Evolutionary conservation across 208 protist species (phyloP).

Genomic region (Leishmania gerbilli): DNA sequence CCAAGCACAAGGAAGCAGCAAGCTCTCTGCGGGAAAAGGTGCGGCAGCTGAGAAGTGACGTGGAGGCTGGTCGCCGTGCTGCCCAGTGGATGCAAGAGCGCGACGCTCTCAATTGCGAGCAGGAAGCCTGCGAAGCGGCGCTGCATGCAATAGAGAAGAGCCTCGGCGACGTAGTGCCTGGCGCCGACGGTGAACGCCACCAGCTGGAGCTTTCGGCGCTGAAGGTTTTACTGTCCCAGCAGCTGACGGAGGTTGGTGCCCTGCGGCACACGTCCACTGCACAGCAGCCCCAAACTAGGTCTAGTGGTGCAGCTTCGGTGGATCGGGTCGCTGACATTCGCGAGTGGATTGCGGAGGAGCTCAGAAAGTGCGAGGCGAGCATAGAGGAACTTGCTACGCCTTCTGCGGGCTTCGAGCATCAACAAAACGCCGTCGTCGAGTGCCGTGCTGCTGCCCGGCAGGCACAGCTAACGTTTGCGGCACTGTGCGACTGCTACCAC

Average conservation of each 20-base stretch:
- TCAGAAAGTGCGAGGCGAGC: neutral
- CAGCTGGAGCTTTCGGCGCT: conserved; percentile 14
- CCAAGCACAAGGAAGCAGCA: conserved; percentile 25
- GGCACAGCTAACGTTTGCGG: neutral
- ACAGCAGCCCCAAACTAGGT: neutral
- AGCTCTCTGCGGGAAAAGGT: conserved; percentile 36
- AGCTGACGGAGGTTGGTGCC: conserved; percentile 15
- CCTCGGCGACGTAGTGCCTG: neutral
- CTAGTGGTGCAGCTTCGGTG: neutral
- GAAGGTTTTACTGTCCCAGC: conserved; percentile 13
- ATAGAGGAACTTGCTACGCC: neutral
- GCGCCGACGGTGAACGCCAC: neutral
- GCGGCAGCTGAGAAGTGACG: conserved; percentile 38
- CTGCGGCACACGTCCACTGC: neutral
- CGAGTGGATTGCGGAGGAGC: conserved; percentile 22
- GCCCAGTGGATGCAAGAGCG: conserved; percentile 39
- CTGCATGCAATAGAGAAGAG: neutral
- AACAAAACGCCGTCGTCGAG: neutral
- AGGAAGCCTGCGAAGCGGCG: conserved; percentile 24
- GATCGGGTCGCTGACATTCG: conserved; percentile 2
- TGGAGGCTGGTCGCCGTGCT: conserved; percentile 15
- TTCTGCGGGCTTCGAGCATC: neutral
- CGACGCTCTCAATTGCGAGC: conserved; percentile 30
- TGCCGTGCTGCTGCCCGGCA: conserved; percentile 7
- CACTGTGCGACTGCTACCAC: conserved; percentile 13